Evolutionary conservation across 441 rosid genomes (phyloP).

Genomic region (Corymbia citriodora): DNA sequence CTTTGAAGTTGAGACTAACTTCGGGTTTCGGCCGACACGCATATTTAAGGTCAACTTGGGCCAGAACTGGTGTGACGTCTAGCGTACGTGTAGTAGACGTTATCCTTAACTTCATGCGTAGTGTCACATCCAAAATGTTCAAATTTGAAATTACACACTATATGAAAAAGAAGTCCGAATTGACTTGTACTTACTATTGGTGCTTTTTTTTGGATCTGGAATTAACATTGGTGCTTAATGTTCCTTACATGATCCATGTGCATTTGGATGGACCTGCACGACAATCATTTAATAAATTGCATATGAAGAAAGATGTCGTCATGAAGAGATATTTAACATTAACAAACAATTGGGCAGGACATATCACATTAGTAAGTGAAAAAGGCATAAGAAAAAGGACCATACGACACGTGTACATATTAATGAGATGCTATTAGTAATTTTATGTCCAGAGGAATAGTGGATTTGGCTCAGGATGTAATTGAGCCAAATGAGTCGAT

Average conservation of each 20-base stretch:
- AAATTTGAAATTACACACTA: neutral
- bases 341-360: neutral
- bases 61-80: neutral
- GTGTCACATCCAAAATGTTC: neutral
- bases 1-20: neutral
- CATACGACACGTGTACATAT: neutral
- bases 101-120: neutral
- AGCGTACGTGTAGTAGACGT: neutral
- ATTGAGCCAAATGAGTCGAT: neutral
- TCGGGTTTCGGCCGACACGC: neutral
- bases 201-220: neutral
- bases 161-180: neutral
- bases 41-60: neutral
- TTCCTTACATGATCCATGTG: neutral
- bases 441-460: neutral
- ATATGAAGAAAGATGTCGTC: neutral
- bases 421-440: neutral
- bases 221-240: neutral
- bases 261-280: neutral
- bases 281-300: neutral
- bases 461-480: too few species aligned
- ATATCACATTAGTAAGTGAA: neutral
- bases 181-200: neutral
- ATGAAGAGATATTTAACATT: neutral
- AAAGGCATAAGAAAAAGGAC: neutral